Base-by-base conservation (phyloP, 2,329 filamentous ascomycete species). In the Diaporthe sp. region DNA sequence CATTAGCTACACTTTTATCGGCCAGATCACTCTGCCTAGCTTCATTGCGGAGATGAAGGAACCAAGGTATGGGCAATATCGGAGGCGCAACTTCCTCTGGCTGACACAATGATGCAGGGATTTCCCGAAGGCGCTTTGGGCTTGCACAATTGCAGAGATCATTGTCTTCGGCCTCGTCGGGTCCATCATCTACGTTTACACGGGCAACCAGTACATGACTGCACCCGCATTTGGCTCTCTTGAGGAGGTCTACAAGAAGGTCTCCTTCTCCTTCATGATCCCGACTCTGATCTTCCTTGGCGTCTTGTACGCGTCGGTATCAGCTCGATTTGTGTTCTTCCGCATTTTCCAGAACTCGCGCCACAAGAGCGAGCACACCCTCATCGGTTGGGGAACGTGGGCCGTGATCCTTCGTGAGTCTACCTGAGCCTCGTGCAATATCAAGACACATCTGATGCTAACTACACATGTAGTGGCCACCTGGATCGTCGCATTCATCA, bases 1-100 rank as follows among this genome's bases (percentile, higher is more conserved):
- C 85, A 98, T 98, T 82, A 95, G 93, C 85, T 98, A 98, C 83
- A 98, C 96, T 0, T 98, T 98, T 82, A 98, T 98, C 79, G 96
- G 96, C 0, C 96, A 98, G 82, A 98, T 98, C 80, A 98, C 96
- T 0, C 89, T 98, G 19, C 96, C 96, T 0, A 96, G 94, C 79
- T 98, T 98, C 86, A 98, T 98, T 78, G 95, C 96, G 4, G 96
- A 98, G 84, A 98, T 98, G 96, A 94, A 87, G 74, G 88, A 92
- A 39, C 90, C 91, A 2, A 82, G 84, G 86, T 87, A 80, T 67
- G 83, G 37, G 34, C n/a, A n/a, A n/a, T n/a, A n/a, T n/a, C n/a
- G n/a, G n/a, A n/a, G n/a, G n/a, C n/a, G n/a, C n/a, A n/a, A n/a
- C n/a, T n/a, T n/a, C n/a, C n/a, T n/a, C n/a, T 12, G 12, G 34